Base-by-base conservation (phyloP, 208 protist genomes). In the Trypanosoma lewisi region DNA sequence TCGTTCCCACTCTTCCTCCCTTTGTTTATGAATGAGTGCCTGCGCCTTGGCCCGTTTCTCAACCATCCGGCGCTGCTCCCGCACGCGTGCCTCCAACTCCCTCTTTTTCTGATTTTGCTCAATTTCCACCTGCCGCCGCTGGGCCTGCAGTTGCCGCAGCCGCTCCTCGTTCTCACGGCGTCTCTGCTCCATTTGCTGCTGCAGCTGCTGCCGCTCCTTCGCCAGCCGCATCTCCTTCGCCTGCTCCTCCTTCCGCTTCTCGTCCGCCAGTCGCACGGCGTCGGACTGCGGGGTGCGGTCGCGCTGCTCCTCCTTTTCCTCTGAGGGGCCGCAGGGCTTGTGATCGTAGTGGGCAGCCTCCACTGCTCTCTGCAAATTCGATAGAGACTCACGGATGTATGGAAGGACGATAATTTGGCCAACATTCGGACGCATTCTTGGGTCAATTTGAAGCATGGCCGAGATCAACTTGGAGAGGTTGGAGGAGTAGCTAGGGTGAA, bases 391-490 rank as follows among this genome's bases (percentile, higher is more conserved):
- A 39, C 85, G 85, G 34, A 94, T 91, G 56, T 87, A 94, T 30
- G 77, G 82, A 11, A 87, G 68, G 27, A 83, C 59, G 7, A 96
- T 66, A 37, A 96, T 85, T 72, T 93, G 79, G 48, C 76, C 77
- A 49, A 94, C 86, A 63, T 88, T 93, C 6, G 91, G 91, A 1
- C 91, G 77, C 47, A 77, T 62, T 28, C 83, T 67, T 1, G 85
- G 91, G 68, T 96, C 83, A 34, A 93, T 86, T 65, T 93, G 79
- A 59, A 96, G 87, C 87, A 94, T 92, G 16, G 76, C 62, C 11
- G 82, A 69, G 50, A 96, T 93, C 27, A 96, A 71, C 41, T 80
- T 81, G 1, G 82, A 83, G 23, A 96, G 73, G 48, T 77, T 85
- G 31, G 74, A 48, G 19, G 82, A 89, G 77, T 93, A 96, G 47